A percentile compares a stretch with the other conserved stretches of the same genome.
phyloP scores from a whole-genome alignment of 352 stramenopile genomes.

The Nothophytophthora sp. region DNA sequence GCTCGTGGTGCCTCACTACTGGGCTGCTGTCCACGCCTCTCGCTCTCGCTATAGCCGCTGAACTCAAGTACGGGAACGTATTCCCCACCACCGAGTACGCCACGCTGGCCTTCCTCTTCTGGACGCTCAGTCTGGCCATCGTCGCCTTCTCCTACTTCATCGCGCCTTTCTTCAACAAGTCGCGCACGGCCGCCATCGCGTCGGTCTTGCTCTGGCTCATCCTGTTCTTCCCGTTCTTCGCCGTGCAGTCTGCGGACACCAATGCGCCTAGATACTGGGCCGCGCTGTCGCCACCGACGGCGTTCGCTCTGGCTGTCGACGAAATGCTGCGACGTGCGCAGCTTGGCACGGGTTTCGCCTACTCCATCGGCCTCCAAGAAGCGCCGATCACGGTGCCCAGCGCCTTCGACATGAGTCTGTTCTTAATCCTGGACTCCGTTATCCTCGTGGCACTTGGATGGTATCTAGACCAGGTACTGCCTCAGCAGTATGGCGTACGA shows the following conservation, averaged over 20 bases:
- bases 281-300: slow-evolving; percentile 57
- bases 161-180: slow-evolving; percentile 73
- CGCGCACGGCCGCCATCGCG: slow-evolving; percentile 53
- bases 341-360: slow-evolving; percentile 60
- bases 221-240: slow-evolving; percentile 75
- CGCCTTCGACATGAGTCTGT: slow-evolving; percentile 50
- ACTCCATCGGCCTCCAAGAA: slow-evolving; percentile 44
- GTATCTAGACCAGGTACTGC: slow-evolving; percentile 94
- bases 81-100: slow-evolving; percentile 61
- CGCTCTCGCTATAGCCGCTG: slow-evolving; percentile 43
- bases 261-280: slow-evolving; percentile 52
- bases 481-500: slow-evolving; percentile 87
- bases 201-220: slow-evolving; percentile 74
- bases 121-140: slow-evolving; percentile 55
- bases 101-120: slow-evolving; percentile 72
- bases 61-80: slow-evolving; percentile 69
- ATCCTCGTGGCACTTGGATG: slow-evolving; percentile 84
- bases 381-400: slow-evolving; percentile 45
- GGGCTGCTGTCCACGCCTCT: slow-evolving; percentile 49
- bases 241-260: slow-evolving; percentile 43
- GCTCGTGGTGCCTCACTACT: slow-evolving; percentile 64
- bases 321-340: slow-evolving; percentile 58
- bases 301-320: slow-evolving; percentile 69
- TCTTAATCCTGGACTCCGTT: slow-evolving; percentile 78
- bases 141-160: slow-evolving; percentile 69